A percentile compares a stretch with the other conserved stretches of the same genome.
Conservation (phyloP, 1,284 basidiomycete species). For the Ganoderma sp. region DNA sequence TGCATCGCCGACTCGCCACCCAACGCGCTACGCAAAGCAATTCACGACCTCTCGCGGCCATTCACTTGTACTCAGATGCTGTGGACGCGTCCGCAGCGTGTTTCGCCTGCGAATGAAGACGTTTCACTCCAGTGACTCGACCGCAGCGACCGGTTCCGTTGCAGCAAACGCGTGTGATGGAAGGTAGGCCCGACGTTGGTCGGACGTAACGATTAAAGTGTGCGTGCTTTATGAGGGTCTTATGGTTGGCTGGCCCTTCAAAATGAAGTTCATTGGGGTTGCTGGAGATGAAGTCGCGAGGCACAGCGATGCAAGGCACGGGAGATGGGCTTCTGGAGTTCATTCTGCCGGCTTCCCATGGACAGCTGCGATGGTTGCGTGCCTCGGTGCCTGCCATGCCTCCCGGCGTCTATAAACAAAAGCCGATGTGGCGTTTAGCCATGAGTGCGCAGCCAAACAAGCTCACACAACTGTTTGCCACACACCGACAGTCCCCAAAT, state of each 20-base stretch:
- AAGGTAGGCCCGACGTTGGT: neutral
- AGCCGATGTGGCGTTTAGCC: constrained; percentile 24
- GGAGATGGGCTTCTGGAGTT: neutral
- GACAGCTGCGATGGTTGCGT: neutral
- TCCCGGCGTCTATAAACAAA: constrained; percentile 16
- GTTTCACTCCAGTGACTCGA: neutral
- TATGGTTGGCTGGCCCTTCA: neutral
- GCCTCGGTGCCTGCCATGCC: constrained; percentile 18
- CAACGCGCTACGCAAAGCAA: neutral
- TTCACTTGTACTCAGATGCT: neutral
- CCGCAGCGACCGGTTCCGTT: neutral
- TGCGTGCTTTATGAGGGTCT: neutral
- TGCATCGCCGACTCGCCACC: neutral
- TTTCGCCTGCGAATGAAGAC: neutral
- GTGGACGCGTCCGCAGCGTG: neutral
- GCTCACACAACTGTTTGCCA: constrained; percentile 31
- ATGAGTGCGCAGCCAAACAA: constrained; percentile 34
- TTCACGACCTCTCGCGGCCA: neutral
- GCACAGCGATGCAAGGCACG: constrained; percentile 9
- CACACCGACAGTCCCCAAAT: neutral
- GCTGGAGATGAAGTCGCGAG: neutral
- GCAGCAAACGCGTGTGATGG: neutral
- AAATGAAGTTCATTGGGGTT: neutral
- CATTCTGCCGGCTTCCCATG: constrained; percentile 6
- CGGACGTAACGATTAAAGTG: too few species aligned